Conservation (phyloP, 495 filamentous ascomycete species). For the Penicillium mononematosum region DNA sequence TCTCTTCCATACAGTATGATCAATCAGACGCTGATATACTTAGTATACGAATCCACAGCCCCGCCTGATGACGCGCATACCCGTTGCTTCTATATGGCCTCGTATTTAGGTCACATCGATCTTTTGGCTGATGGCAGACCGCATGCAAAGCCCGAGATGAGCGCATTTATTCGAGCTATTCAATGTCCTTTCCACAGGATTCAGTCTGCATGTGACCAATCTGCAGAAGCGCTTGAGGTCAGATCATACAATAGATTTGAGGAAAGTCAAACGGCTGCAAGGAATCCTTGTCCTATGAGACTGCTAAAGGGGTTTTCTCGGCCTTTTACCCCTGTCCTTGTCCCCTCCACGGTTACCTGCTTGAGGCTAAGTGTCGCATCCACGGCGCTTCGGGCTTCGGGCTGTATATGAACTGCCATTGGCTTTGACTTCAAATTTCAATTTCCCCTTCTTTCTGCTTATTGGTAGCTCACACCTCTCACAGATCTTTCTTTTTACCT, state of each 20-base stretch:
- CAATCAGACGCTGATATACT: neutral
- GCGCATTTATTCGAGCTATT: neutral
- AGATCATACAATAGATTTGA: slow-evolving; percentile 4
- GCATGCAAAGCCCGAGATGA: neutral
- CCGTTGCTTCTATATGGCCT: neutral
- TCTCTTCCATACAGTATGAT: neutral
- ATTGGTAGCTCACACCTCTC: slow-evolving; percentile 18
- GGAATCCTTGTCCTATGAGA: slow-evolving; percentile 1
- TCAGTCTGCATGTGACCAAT: slow-evolving; percentile 6
- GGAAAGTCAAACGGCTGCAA: slow-evolving; percentile 15
- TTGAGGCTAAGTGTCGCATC: slow-evolving; percentile 11
- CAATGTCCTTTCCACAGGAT: neutral
- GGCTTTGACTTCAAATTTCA: slow-evolving; percentile 13
- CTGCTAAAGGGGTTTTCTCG: neutral
- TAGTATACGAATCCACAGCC: neutral
- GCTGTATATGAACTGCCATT: slow-evolving; percentile 11
- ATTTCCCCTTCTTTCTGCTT: slow-evolving; percentile 8
- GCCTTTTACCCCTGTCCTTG: slow-evolving; percentile 16
- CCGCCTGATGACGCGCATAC: neutral
- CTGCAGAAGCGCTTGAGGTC: slow-evolving; percentile 11
- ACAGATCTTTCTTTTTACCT: slow-evolving; percentile 11
- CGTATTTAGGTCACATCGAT: neutral
- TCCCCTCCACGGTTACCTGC: slow-evolving; percentile 21
- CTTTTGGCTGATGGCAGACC: neutral
- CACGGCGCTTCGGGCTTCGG: slow-evolving; percentile 15